Base-by-base conservation (phyloP, 1,284 basidiomycete species). In the Fomes fomentarius region DNA sequence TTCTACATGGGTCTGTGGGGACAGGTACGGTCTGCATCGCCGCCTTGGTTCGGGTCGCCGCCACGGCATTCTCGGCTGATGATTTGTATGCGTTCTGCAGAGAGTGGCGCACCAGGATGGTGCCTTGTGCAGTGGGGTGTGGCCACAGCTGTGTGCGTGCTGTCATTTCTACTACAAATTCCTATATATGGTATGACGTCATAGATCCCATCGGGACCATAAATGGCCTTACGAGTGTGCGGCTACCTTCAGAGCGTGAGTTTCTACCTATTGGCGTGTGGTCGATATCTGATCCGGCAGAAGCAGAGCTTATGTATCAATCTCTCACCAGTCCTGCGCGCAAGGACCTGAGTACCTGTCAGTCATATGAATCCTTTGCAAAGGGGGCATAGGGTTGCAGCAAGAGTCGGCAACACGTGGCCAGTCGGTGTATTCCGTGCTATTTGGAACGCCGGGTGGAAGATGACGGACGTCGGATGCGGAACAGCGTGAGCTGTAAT, bases 161-260 rank as follows among this genome's bases (percentile, higher is more conserved):
- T 37, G 34, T 15, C 24, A 34, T 47, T 47, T 24, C 22, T 47
- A 47, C 45, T 47, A 47, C 45, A 47, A 47, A 47, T 47, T 47
- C 33, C 45, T 47, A 25, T 37, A 34, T 47, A 37, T 26, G 33
- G 45, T 10, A 14, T 47, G 45, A 47, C 45, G 45, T 47, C 45
- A 47, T 47, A 14, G 22, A 26, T 37, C 24, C 33, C n/a, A 46
- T 37, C 22, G 22, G 34, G 8, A 9, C 11, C 17, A 12, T 17
- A 9, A 10, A 11, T 10, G 38, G 4, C 17, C 9, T 39, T 19
- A 19, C 6, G 15, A 9, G 11, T 17, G 15, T 9, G 9, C 10
- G 21, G 15, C 15, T 8, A 9, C n/a, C 14, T 17, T 14, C 35
- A 38, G 35, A 38, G 15, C 21, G 17, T 10, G 17, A 19, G 35